A percentile compares a stretch with the other conserved stretches of the same genome.
Conservation (phyloP, 2,329 filamentous ascomycete genomes). For the Sporothrix brasiliensis region DNA sequence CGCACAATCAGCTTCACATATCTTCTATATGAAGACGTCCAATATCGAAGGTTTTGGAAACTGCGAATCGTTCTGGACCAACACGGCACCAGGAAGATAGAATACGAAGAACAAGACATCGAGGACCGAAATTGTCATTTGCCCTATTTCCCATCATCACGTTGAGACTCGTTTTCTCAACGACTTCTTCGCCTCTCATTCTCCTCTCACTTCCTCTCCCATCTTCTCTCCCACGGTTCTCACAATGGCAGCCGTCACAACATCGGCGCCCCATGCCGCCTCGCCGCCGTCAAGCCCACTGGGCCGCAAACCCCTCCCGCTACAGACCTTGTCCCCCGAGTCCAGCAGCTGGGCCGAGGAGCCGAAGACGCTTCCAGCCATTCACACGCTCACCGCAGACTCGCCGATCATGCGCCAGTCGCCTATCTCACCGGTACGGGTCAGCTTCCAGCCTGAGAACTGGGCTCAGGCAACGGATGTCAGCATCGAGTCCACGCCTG, state of each 20-base stretch:
- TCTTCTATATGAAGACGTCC: slow-evolving; percentile 32
- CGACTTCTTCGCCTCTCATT: background rate
- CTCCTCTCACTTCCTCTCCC: background rate
- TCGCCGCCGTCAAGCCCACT: slow-evolving; percentile 39
- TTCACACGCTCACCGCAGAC: slow-evolving; percentile 36
- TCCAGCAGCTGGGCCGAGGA: slow-evolving; percentile 43
- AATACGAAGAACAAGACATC: background rate
- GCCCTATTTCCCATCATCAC: background rate
- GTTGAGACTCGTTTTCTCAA: slow-evolving; percentile 7
- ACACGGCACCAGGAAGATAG: background rate
- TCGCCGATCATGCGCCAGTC: slow-evolving; percentile 54
- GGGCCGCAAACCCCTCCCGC: slow-evolving; percentile 46
- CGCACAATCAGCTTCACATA: slow-evolving; percentile 9
- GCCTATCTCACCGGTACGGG: slow-evolving; percentile 59
- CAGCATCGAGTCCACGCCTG: slow-evolving; percentile 50
- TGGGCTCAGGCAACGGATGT: slow-evolving; percentile 58
- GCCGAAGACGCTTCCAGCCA: slow-evolving; percentile 29
- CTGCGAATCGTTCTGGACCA: background rate
- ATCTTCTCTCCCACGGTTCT: slow-evolving; percentile 37
- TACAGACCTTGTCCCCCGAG: slow-evolving; percentile 41
- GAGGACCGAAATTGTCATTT: background rate
- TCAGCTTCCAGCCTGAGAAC: slow-evolving; percentile 58
- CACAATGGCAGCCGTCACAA: slow-evolving; percentile 43
- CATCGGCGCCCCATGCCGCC: slow-evolving; percentile 38
- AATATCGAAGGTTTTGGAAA: slow-evolving; percentile 4